Base-by-base conservation (phyloP, 202 grass and related monocot genomes). In the Bolboschoenoplectus hybrid region DNA sequence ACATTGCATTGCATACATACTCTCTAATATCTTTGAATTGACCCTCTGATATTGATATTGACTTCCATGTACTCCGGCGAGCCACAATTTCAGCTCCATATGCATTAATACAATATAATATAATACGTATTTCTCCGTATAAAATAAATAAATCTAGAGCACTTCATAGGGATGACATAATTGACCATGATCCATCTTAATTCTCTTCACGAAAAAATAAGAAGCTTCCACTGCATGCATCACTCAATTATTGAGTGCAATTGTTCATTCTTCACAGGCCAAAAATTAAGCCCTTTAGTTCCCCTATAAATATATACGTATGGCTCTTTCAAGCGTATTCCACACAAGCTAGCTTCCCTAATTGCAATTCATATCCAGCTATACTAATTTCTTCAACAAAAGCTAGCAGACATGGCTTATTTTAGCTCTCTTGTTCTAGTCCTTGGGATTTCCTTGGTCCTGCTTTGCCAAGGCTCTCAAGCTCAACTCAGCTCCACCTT, bases 401-500 rank as follows among this genome's bases (percentile, higher is more conserved):
- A 67, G 14, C 40, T 26, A 16, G 58, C 1, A 61, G 57, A 61
- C 47, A 83, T 83, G 81, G 53, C 81, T 26, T 26, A 26, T 38
- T 8, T 36, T 26, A 67, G 16, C 11, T 83, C 81, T 68, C 6
- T 67, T 83, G 14, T 67, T 4, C 26, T 83, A 16, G 9, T 66
- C 10, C 38, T 83, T 50, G 41, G 81, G 44, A 36, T 83, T 50
- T 67, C 81, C 43, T 53, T 83, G 81, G 58, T 39, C 53, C 36
- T 68, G 43, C 2, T 83, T 68, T 83, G 12, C 47, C 81, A 83
- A 40, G 81, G 60, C 6, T 83, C 81, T 53, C 51, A 61, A 56
- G 89, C 89, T 69, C 89, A 91, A 40, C 67, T 91, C 9, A 86
- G 40, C 39, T 68, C 86, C 26, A 52, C 64, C 3, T 91, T 82